phyloP scores from a whole-genome alignment of 2,329 filamentous ascomycete genomes.

The Fusarium pininemorale region DNA sequence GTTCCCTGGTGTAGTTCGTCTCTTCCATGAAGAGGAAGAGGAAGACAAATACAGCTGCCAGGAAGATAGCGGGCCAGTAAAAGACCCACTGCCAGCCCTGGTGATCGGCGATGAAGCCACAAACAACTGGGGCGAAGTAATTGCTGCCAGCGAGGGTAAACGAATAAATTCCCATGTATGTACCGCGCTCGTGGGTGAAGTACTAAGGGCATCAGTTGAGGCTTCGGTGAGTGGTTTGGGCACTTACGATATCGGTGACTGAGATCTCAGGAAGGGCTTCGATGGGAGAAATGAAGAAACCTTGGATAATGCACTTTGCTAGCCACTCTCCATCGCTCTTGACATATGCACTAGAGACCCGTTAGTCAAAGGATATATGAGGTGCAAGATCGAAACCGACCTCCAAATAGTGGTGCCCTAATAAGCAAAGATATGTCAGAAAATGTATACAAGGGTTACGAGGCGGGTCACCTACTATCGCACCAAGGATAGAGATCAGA shows the following conservation, averaged over 20 bases:
- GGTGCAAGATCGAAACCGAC: background rate
- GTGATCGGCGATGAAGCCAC: constrained; percentile 54
- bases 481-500: constrained; percentile 48
- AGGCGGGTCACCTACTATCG: constrained; percentile 26
- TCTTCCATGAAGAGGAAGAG: constrained; percentile 1
- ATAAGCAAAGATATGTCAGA: background rate
- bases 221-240: rapidly evolving
- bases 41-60: background rate
- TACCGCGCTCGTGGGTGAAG: constrained; percentile 54
- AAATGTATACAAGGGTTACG: too few species aligned
- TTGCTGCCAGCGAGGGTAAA: constrained; percentile 51
- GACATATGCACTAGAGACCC: constrained; percentile 43
- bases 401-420: constrained; percentile 39
- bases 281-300: constrained; percentile 55
- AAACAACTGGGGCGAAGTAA: constrained; percentile 55
- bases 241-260: constrained; percentile 51
- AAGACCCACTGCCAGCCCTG: constrained; percentile 57
- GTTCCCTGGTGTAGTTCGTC: constrained; percentile 40
- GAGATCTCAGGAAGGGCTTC: constrained; percentile 57
- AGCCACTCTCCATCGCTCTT: constrained; percentile 53
- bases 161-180: constrained; percentile 54
- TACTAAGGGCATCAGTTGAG: constrained; percentile 3
- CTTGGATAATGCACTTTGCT: constrained; percentile 53
- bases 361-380: background rate
- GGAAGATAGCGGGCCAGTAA: background rate